Evolutionary conservation across 2,329 filamentous ascomycete species (phyloP).

Genomic region (Cladosporium sp.): DNA sequence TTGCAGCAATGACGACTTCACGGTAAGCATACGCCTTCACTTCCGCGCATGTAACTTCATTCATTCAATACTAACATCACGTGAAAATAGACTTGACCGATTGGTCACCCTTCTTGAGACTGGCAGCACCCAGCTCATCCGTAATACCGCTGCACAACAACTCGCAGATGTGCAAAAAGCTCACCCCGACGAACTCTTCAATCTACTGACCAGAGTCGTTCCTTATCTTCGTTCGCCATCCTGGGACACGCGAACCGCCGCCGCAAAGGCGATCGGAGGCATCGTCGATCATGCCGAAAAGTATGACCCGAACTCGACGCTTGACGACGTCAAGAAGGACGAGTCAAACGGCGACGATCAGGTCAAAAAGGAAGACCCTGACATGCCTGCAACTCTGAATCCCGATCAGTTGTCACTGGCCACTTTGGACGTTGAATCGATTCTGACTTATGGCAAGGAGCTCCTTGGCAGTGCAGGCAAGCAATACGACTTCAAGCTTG

Average conservation of each 20-base stretch:
- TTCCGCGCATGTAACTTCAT: not conserved
- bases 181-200: slow-evolving; percentile 96
- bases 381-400: slow-evolving; percentile 30
- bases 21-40: slow-evolving; percentile 16
- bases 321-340: slow-evolving; percentile 29
- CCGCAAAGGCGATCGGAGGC: slow-evolving; percentile 89
- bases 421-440: slow-evolving; percentile 70
- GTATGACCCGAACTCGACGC: slow-evolving; percentile 68
- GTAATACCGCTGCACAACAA: slow-evolving; percentile 95
- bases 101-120: slow-evolving; percentile 83
- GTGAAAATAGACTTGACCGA: slow-evolving; percentile 35
- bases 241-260: slow-evolving; percentile 93
- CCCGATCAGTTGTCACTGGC: slow-evolving; percentile 68
- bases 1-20: slow-evolving; percentile 19
- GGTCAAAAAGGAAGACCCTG: slow-evolving; percentile 56
- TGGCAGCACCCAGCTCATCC: slow-evolving; percentile 90
- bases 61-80: slow-evolving; percentile 16
- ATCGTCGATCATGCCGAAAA: slow-evolving; percentile 84
- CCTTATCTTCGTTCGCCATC: slow-evolving; percentile 92
- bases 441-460: slow-evolving; percentile 79
- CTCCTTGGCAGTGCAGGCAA: slow-evolving; percentile 77
- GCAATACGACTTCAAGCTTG: slow-evolving; percentile 79
- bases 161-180: slow-evolving; percentile 97
- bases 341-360: slow-evolving; percentile 35
- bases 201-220: slow-evolving; percentile 88